Evolutionary conservation across 768 basidiomycete species (phyloP), one percentile per base, ranked within the genome.

Genomic region (Suillus alpinus): DNA sequence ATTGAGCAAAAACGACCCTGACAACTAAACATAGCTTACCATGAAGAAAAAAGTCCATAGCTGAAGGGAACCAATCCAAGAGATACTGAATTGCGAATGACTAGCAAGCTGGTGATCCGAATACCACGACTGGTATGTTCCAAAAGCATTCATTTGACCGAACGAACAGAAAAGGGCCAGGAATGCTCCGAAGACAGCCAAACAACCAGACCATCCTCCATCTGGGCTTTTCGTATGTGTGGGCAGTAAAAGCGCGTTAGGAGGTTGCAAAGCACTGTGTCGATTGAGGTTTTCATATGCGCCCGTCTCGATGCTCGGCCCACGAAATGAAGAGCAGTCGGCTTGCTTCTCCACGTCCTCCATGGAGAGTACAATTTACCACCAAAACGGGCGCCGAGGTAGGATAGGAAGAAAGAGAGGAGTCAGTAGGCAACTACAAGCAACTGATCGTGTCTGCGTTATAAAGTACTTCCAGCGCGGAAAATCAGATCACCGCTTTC

Each of bases 101-200:
- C 78, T 69, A 18, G 69, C 68, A 18, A 91, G 77, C 69, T 89
- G 84, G 69, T 91, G 83, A 14, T 71, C 72, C 10, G 80, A 76
- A 65, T 91, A 90, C 83, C 84, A 89, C 13, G 83, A 73, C 69
- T 89, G 86, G 69, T 84, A 91, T 44, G 86, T 87, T 16, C 89
- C 89, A 63, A 89, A 91, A 49, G 88, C 82, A 57, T 79, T 86
- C 77, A 89, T 83, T 65, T 85, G 86, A 9, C 89, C 89, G 68
- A 91, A 89, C 2, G 86, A 84, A 68, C 82, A 86, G 73, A 88
- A 84, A 8, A 90, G 76, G 8, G 85, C 84, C 31, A 88, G 68
- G 69, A 86, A 88, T 0, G 86, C 86, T 0, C 89, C 89, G 44
- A 84, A 68, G 40, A 90, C 83, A 2, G 83, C 79, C 16, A 89